Base-by-base conservation (phyloP, 2,329 filamentous ascomycete species). In the Chalara sp. region DNA sequence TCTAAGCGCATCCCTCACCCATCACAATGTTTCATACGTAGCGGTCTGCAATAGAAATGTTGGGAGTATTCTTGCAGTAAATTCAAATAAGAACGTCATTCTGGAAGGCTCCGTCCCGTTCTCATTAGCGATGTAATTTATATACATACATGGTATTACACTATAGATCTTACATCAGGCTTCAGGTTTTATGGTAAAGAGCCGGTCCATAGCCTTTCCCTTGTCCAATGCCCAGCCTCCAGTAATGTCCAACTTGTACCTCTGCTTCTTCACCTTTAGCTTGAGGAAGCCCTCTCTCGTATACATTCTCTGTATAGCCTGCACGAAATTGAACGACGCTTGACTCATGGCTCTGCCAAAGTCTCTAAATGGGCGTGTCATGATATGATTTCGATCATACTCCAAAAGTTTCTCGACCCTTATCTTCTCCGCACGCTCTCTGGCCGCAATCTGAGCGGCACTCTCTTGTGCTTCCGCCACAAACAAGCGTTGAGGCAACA, bases 161-260 rank as follows among this genome's bases (percentile, higher is more conserved):
- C 21, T 21, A 21, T 21, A 21, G 21, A 21, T 21, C 21, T 39
- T n/a, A 39, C 35, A 39, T 46, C 32, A 46, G 12, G 28, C n/a
- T 13, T 46, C 13, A 3, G 46, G 50, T 61, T 51, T 61, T 51
- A 58, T 67, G 61, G 57, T 61, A 32, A 79, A 71, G 39, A 85
- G 61, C 55, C 76, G 72, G 65, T 84, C 81, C 48, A 85, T 62
- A 4, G 78, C 78, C 49, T 70, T 72, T 42, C 83, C 83, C 4
- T 76, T 70, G 40, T 84, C 81, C 46, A 83, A 70, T 28, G 76
- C 76, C 69, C 78, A 82, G 1, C 78, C 80, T 39, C 73, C 72
- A 3, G 70, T 70, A 12, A 82, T 70, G 57, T 84, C 81, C 28
- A 84, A 63, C 68, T 81, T 83, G 62, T 79, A 81, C 48, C n/a